Base-by-base conservation (phyloP, 306 rosid species). In the Ormosia emarginata region DNA sequence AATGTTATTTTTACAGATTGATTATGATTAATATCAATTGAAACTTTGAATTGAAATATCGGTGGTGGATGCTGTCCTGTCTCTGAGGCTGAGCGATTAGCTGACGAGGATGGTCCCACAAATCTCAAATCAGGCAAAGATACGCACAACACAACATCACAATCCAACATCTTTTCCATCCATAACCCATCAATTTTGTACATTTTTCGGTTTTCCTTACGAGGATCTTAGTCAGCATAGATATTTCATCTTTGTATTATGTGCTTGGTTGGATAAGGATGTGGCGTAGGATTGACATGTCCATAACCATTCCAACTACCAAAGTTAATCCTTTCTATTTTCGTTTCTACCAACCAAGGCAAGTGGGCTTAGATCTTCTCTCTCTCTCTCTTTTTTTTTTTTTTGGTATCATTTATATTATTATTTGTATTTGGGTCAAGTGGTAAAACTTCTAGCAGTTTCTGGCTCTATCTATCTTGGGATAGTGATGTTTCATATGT, bases 191-290 rank as follows among this genome's bases (percentile, higher is more conserved):
- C 17, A 49, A 49, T 74, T 65, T 44, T 33, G 56, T 46, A 18
- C 70, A 58, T 68, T 49, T 69, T 44, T 57, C 8, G n/a, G 8
- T 47, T 47, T 49, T n/a, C 12, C 88, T 85, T 85, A 85, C 88
- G 57, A 81, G 82, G 85, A 85, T 85, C 85, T 85, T 80, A 76
- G 79, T 85, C 87, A 84, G 84, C 87, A 81, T 71, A 46, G 85
- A 84, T 84, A 84, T 73, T 79, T 73, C 57, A 5, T 56, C 1
- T 2, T 10, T n/a, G 3, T 79, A 4, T 57, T 33, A 37, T 47
- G 39, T 53, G 7, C 36, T 62, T 43, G 36, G 3, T 79, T 67
- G 65, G 85, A 85, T 81, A 81, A 80, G 82, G 63, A 69, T 71
- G 81, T 80, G 81, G 55, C 73, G 6, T 18, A 37, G 55, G 53